Conservation (phyloP, 2,329 filamentous ascomycete species). For the Ophiostoma ips region DNA sequence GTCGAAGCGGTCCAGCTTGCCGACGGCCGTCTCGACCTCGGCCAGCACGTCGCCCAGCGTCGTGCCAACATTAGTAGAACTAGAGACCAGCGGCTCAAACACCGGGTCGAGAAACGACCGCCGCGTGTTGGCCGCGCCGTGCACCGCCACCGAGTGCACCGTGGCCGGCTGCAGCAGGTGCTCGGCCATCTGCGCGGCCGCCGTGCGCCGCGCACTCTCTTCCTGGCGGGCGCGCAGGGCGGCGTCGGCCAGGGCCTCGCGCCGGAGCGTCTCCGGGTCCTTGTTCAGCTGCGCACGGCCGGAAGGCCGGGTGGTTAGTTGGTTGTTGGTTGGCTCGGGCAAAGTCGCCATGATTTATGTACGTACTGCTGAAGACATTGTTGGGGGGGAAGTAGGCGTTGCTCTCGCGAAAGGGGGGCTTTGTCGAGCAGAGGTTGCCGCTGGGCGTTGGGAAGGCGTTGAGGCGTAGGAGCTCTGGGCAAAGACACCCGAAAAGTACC, state of each 20-base stretch:
- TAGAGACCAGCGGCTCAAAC: constrained; percentile 62
- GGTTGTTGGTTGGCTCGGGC: background rate
- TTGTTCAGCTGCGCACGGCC: constrained; percentile 10
- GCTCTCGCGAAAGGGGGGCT: no score
- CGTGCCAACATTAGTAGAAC: constrained; percentile 50
- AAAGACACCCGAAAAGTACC: no score
- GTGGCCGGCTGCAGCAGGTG: constrained; percentile 81
- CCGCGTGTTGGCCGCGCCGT: constrained; percentile 74
- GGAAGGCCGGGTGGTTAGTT: background rate
- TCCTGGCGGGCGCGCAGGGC: constrained; percentile 6
- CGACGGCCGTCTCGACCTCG: constrained; percentile 54
- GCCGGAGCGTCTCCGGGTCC: constrained; percentile 9
- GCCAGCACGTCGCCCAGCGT: constrained; percentile 68
- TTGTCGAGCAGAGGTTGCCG: background rate
- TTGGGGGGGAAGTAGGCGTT: background rate
- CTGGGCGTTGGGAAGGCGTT: no score
- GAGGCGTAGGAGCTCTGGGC: background rate
- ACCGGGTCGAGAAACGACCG: constrained; percentile 69
- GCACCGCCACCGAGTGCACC: constrained; percentile 70
- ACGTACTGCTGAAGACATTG: background rate
- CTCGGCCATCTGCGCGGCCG: constrained; percentile 36
- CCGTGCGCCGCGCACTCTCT: constrained; percentile 8
- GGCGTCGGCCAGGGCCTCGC: constrained; percentile 8
- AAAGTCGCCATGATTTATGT: no score
- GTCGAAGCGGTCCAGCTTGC: constrained; percentile 63